A percentile compares a stretch with the other conserved stretches of the same genome.
These are phyloP conservation scores for Morella rubra DNA, from an alignment of 306 rosid genomes.

Conservation along the genomic window DNA sequence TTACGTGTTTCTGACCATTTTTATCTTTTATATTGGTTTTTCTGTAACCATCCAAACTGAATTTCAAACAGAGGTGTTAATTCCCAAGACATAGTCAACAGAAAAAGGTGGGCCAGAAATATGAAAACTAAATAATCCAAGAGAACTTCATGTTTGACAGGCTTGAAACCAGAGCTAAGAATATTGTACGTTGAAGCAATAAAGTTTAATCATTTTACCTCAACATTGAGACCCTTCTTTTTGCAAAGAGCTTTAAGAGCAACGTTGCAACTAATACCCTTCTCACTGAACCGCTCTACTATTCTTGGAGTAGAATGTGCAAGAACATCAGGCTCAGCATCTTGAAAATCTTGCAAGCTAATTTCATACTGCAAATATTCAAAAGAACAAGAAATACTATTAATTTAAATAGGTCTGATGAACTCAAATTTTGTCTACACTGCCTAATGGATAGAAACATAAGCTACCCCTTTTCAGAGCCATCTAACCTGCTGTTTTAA, in stretches of 20 bases:
- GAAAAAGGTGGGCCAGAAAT: background rate
- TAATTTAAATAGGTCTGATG: slow-evolving; percentile 10
- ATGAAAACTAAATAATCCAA: background rate
- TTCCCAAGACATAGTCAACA: background rate
- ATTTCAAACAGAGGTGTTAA: background rate
- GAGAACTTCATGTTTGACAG: slow-evolving; percentile 1
- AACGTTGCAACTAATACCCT: slow-evolving; percentile 48
- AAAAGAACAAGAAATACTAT: slow-evolving; percentile 19
- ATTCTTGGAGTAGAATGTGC: slow-evolving; percentile 53
- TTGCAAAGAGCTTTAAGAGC: slow-evolving; percentile 85
- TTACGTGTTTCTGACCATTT: background rate
- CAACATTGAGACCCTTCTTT: slow-evolving; percentile 80
- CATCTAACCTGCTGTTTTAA: background rate
- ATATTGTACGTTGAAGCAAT: slow-evolving; percentile 10
- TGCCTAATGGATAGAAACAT: background rate
- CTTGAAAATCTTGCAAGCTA: slow-evolving; percentile 65
- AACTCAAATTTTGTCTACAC: slow-evolving; percentile 13
- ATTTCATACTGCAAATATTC: slow-evolving; percentile 69
- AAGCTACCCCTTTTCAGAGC: background rate
- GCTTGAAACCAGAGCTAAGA: slow-evolving; percentile 14
- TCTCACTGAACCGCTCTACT: slow-evolving; percentile 52
- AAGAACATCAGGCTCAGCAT: slow-evolving; percentile 86
- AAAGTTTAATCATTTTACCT: slow-evolving; percentile 47
- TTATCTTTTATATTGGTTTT: background rate
- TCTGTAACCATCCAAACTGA: background rate